Evolutionary conservation across 2,329 filamentous ascomycete species (phyloP), one percentile per base, ranked within the genome.

Genomic region (Hymenoscyphus infarciens): DNA sequence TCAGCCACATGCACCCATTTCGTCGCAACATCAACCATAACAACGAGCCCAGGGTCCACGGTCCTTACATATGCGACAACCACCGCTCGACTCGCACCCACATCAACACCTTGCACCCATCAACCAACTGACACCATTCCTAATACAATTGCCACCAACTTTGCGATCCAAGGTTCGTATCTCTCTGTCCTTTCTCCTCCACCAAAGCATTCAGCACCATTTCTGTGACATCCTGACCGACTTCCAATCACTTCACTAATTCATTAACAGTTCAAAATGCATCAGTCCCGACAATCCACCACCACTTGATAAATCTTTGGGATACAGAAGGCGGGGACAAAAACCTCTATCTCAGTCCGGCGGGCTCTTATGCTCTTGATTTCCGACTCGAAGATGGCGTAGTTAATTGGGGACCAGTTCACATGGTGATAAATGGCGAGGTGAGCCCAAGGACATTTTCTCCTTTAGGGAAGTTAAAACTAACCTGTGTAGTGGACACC

Each of bases 271-370:
- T 49, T 3, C 42, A 49, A 49, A 49, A 49, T 22, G 10, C n/a
- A 19, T 22, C 42, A 10, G 7, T 2, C 7, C n/a, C n/a, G 3
- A 7, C 7, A 49, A 49, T 49, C 7, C 42, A 49, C 19, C 25
- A 49, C n/a, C 53, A 25, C 25, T 16, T 29, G 11, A 13, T 55
- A 13, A 55, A 31, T 13, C 53, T 25, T 25, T 55, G 53, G 53
- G 53, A 29, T 29, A 29, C 53, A 33, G 53, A 33, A 29, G 25
- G 25, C 8, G 53, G 25, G 4, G 53, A 55, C 5, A 15, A 27
- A 11, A 29, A 55, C 13, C 31, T 55, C 27, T 55, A 29, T 55
- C 53, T 55, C 53, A 55, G 53, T 33, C 53, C 53, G 6, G 53
- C 53, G 25, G 53, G 53, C 5, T 29, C 25, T 4, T 29, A 29